Conservation (phyloP, 352 stramenopile species). For the Phytophthora pseudosyringae region DNA sequence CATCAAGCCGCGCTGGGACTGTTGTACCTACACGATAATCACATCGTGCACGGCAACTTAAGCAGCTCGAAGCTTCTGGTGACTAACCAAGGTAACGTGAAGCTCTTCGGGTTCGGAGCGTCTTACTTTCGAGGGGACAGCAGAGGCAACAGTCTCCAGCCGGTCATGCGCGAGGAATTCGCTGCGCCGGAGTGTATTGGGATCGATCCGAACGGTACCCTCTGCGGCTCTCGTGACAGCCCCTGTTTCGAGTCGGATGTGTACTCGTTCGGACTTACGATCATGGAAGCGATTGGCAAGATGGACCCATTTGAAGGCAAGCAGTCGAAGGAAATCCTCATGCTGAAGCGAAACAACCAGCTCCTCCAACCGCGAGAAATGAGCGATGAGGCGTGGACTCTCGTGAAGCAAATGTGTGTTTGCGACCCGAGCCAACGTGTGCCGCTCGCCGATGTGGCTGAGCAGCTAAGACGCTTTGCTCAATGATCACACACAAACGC, state of each 20-base stretch:
- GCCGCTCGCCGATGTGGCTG: neutral
- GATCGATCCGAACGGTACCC: constrained; percentile 1
- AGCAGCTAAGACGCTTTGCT: too few relatives aligned
- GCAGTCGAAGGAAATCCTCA: neutral
- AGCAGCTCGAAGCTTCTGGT: constrained; percentile 47
- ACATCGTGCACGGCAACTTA: constrained; percentile 42
- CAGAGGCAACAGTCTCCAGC: constrained; percentile 19
- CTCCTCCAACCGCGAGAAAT: neutral
- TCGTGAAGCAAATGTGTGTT: neutral
- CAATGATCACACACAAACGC: too few relatives aligned
- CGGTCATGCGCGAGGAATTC: constrained; percentile 24
- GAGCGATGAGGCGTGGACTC: constrained; percentile 19
- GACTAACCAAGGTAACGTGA: constrained; percentile 24
- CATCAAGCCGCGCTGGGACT: constrained; percentile 22
- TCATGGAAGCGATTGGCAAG: constrained; percentile 30
- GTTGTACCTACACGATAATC: constrained; percentile 33
- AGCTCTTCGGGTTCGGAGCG: constrained; percentile 43
- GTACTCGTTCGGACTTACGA: constrained; percentile 42
- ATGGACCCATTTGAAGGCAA: constrained; percentile 12
- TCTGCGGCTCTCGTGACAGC: neutral
- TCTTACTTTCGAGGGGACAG: constrained; percentile 35
- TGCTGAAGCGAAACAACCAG: constrained; percentile 3
- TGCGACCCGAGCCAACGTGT: neutral
- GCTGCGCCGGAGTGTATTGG: constrained; percentile 31
- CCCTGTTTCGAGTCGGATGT: constrained; percentile 37